A percentile compares a stretch with the other conserved stretches of the same genome.
phyloP scores from a whole-genome alignment of 2,329 filamentous ascomycete genomes.

The Knufia fluminis region DNA sequence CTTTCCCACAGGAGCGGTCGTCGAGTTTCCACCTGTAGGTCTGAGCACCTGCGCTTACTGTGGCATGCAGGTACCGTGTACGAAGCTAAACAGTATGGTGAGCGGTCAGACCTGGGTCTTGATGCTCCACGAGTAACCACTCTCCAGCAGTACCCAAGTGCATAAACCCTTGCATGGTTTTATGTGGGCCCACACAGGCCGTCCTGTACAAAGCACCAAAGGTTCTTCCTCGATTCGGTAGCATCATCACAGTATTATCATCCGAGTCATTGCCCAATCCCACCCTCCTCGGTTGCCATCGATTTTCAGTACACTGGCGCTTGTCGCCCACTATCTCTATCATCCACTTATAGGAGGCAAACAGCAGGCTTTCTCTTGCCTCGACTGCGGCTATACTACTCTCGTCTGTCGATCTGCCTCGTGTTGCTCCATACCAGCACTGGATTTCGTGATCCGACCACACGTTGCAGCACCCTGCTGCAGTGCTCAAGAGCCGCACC shows the following conservation, averaged over 20 bases:
- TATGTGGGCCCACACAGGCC: neutral
- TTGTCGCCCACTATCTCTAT: constrained; percentile 19
- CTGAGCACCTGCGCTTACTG: no score
- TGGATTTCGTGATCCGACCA: no score
- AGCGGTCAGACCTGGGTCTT: no score
- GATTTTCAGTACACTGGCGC: constrained; percentile 20
- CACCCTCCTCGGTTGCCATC: neutral
- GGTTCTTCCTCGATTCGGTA: neutral
- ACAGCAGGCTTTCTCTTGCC: neutral
- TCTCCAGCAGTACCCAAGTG: no score
- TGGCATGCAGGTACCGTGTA: no score
- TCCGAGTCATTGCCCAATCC: neutral
- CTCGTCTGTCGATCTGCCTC: no score
- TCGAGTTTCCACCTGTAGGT: no score
- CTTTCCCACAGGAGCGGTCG: no score
- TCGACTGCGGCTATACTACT: no score
- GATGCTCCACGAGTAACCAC: no score
- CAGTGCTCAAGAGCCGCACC: neutral
- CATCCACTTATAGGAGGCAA: neutral
- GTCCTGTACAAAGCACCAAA: neutral
- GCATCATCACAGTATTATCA: neutral
- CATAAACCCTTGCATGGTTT: neutral
- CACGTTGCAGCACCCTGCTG: neutral
- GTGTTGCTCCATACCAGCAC: no score
- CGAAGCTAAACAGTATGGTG: no score